A percentile compares a stretch with the other conserved stretches of the same genome.
These are phyloP conservation scores for Abelmoschus esculentus DNA, from an alignment of 345 rosid species.

Conservation along the genomic window DNA sequence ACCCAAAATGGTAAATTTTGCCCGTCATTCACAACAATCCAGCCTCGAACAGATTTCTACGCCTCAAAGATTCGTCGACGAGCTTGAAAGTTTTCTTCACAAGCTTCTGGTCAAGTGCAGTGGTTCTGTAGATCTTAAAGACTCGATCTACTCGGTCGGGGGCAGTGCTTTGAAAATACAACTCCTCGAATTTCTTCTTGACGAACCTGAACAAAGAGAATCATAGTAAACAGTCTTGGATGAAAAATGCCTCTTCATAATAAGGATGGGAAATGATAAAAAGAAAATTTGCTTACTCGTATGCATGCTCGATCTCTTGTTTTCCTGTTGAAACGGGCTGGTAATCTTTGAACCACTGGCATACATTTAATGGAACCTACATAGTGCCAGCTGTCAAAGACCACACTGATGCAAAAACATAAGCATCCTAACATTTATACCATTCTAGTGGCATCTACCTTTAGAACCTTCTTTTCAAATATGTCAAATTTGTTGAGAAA, in stretches of 20 bases:
- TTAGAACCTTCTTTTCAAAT: conserved; percentile 86
- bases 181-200: conserved; percentile 92
- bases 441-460: conserved; percentile 37
- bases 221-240: not conserved
- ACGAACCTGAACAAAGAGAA: conserved; percentile 49
- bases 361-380: conserved; percentile 79
- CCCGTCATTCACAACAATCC: conserved; percentile 38
- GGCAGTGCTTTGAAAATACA: conserved; percentile 77
- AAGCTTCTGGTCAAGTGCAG: conserved; percentile 88
- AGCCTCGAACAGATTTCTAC: conserved; percentile 88
- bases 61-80: conserved; percentile 83
- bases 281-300: conserved; percentile 57
- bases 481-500: conserved; percentile 93
- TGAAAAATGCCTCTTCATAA: not conserved
- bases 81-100: conserved; percentile 98
- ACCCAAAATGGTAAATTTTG: not conserved
- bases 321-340: conserved; percentile 81
- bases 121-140: conserved; percentile 89
- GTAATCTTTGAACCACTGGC: conserved; percentile 96
- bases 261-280: not conserved
- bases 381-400: conserved; percentile 3
- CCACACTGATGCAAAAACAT: not conserved
- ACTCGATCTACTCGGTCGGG: conserved; percentile 86
- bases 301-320: conserved; percentile 92
- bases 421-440: not conserved